Conservation (phyloP, 441 rosid genomes). For the Raphanus hybrid region DNA sequence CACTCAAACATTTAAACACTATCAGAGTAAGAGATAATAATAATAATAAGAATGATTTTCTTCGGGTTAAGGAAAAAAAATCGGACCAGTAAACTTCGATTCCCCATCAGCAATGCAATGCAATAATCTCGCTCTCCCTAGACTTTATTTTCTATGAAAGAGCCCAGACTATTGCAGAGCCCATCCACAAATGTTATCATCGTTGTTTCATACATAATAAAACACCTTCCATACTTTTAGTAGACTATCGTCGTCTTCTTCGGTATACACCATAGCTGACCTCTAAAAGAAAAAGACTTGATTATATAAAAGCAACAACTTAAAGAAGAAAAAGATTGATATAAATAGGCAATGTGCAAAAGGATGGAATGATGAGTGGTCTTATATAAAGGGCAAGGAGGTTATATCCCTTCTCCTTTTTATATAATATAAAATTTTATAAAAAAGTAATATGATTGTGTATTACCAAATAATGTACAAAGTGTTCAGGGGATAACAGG, state of each 20-base stretch:
- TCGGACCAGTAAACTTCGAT: constrained; percentile 49
- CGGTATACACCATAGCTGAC: constrained; percentile 33
- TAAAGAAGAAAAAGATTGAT: constrained; percentile 17
- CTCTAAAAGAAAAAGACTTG: constrained; percentile 8
- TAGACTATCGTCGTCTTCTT: constrained; percentile 31
- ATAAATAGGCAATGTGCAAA: constrained; percentile 34
- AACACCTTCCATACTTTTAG: constrained; percentile 11
- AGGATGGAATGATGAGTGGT: constrained; percentile 41
- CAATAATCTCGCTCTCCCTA: constrained; percentile 46
- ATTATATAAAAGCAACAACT: constrained; percentile 18
- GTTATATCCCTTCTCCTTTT: constrained; percentile 24
- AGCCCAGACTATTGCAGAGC: constrained; percentile 46
- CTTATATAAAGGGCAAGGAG: constrained; percentile 44
- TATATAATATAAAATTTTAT: neutral
- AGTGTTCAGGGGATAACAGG: constrained; percentile 17
- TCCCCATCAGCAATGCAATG: constrained; percentile 46
- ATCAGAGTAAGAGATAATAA: constrained; percentile 22
- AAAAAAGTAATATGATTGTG: constrained; percentile 30
- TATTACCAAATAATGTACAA: constrained; percentile 30
- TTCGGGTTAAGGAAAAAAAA: constrained; percentile 39
- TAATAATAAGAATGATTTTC: constrained; percentile 32
- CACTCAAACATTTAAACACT: neutral
- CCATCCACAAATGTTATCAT: constrained; percentile 9
- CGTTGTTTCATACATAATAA: constrained; percentile 17
- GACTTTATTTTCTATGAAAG: constrained; percentile 33